phyloP scores from a whole-genome alignment of 257 asterid genomes.

The Nicotiana sylvestris region DNA sequence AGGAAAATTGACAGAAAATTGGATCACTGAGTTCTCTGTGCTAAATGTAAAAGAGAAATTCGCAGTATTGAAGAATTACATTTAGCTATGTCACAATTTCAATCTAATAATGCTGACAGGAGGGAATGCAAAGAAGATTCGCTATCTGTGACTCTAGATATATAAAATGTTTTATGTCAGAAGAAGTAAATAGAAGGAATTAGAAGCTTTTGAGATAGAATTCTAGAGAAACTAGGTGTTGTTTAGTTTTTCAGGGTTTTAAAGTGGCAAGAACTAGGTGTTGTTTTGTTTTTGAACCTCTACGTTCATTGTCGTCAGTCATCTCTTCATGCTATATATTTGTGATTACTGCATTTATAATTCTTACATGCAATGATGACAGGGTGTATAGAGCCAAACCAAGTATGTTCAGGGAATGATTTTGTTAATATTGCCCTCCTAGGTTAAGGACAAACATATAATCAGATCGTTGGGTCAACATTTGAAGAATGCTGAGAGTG shows the following conservation, averaged over 20 bases:
- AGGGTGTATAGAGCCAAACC: background rate
- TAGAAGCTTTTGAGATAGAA: background rate
- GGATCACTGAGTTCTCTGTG: background rate
- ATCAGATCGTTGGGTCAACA: background rate
- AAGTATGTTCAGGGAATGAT: background rate
- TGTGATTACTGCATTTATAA: background rate
- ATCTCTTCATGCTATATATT: background rate
- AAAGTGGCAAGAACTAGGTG: background rate
- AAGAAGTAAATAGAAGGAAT: background rate
- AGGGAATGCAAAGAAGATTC: background rate
- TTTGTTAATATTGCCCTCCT: background rate
- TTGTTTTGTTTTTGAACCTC: background rate
- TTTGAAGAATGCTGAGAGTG: background rate
- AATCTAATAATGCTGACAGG: background rate
- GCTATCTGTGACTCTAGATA: background rate
- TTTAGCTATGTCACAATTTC: background rate
- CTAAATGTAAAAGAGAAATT: background rate
- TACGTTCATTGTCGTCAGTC: background rate
- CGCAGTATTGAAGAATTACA: background rate
- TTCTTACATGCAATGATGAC: background rate
- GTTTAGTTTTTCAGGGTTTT: background rate
- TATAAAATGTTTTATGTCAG: background rate
- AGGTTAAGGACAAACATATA: background rate
- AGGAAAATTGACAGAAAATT: background rate
- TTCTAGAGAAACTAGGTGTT: background rate